phyloP scores from a whole-genome alignment of 73 alveolate species.

The Symbiodinium natans region DNA sequence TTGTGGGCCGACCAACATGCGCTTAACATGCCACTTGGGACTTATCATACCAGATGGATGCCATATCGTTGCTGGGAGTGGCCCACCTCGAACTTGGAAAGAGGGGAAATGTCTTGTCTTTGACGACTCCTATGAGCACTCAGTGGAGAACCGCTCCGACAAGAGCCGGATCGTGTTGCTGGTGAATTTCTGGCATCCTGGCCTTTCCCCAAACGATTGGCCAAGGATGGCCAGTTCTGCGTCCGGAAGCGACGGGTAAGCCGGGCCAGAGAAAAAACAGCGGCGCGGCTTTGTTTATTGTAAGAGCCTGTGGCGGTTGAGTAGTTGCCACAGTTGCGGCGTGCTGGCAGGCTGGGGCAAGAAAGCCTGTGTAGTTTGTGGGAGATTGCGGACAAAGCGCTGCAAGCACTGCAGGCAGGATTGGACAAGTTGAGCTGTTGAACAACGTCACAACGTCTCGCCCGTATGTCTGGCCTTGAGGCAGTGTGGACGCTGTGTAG shows the following conservation, averaged over 20 bases:
- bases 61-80: slow-evolving; percentile 53
- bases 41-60: slow-evolving; percentile 50
- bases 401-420: slow-evolving; percentile 84
- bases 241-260: neutral
- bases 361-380: slow-evolving; percentile 66
- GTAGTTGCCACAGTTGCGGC: no score
- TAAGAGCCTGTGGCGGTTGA: no score
- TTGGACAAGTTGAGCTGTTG: neutral
- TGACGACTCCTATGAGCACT: slow-evolving; percentile 82
- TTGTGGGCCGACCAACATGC: slow-evolving; percentile 80
- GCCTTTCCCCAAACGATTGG: slow-evolving; percentile 32
- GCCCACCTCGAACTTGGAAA: slow-evolving; percentile 46
- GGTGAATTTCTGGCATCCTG: slow-evolving; percentile 90
- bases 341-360: slow-evolving; percentile 37
- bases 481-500: slow-evolving; percentile 88
- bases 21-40: slow-evolving; percentile 79
- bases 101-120: slow-evolving; percentile 69
- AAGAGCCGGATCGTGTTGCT: slow-evolving; percentile 14
- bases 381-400: slow-evolving; percentile 46
- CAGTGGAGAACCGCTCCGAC: slow-evolving; percentile 34
- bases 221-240: neutral
- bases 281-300: no score
- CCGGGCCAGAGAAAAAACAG: no score
- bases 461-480: neutral
- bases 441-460: no score